Evolutionary conservation across 306 rosid genomes (phyloP).

Genomic region (Vigna trinervia): DNA sequence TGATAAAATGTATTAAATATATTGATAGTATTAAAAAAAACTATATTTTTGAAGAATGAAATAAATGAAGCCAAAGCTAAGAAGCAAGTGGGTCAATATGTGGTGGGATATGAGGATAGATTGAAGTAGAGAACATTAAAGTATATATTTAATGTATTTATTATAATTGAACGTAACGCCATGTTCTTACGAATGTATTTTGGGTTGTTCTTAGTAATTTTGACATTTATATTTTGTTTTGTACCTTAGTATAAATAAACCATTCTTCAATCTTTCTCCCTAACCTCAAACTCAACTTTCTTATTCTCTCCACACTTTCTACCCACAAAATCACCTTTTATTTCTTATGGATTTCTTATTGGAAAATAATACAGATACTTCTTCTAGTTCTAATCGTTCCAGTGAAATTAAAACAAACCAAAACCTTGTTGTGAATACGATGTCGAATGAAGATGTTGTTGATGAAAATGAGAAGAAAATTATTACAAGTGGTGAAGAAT

Average conservation of each 20-base stretch:
- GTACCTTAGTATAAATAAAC: conserved; percentile 14
- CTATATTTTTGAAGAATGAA: background rate
- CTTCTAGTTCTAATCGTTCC: conserved; percentile 39
- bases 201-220: background rate
- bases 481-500: background rate
- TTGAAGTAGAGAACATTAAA: background rate
- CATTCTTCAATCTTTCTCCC: background rate
- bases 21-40: background rate
- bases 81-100: background rate
- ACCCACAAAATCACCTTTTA: conserved; percentile 4
- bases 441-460: background rate
- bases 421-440: background rate
- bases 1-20: background rate
- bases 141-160: background rate
- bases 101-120: background rate
- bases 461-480: background rate
- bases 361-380: conserved; percentile 42
- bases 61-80: background rate
- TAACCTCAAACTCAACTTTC: background rate
- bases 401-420: conserved; percentile 17
- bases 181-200: conserved; percentile 32
- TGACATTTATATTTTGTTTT: conserved; percentile 12
- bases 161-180: conserved; percentile 2
- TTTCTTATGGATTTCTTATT: background rate
- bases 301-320: conserved; percentile 13